Evolutionary conservation across 306 rosid species (phyloP).

Genomic region (Fragaria ananassa): DNA sequence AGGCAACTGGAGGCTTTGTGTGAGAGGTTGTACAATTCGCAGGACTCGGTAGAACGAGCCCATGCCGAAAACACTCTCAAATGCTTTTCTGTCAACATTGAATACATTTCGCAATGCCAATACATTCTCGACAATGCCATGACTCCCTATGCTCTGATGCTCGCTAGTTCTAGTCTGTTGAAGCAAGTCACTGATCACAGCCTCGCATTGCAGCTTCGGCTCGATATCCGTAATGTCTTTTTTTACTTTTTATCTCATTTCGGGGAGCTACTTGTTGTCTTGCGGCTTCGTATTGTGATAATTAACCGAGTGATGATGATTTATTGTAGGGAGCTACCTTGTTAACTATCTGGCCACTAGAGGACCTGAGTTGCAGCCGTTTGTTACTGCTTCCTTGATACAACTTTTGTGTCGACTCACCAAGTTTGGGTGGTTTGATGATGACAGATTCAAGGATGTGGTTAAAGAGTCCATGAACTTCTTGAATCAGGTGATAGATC

Average conservation of each 20-base stretch:
- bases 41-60: conserved; percentile 59
- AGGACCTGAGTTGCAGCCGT: conserved; percentile 58
- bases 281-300: background rate
- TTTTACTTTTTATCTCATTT: background rate
- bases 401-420: conserved; percentile 59
- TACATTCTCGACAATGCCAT: conserved; percentile 60
- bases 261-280: background rate
- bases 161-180: conserved; percentile 60
- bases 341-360: conserved; percentile 54
- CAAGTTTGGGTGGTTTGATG: conserved; percentile 64
- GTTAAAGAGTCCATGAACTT: conserved; percentile 56
- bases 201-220: conserved; percentile 59
- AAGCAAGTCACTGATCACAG: conserved; percentile 66
- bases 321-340: conserved; percentile 48
- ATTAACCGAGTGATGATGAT: background rate
- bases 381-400: conserved; percentile 52
- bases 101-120: conserved; percentile 59
- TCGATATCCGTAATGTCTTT: conserved; percentile 43
- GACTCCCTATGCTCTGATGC: conserved; percentile 59
- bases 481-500: conserved; percentile 47
- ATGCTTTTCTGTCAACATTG: conserved; percentile 60
- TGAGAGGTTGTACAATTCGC: conserved; percentile 60
- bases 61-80: conserved; percentile 60
- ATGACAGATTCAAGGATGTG: conserved; percentile 53
- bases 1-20: conserved; percentile 61